Base-by-base conservation (phyloP, 768 basidiomycete species). In the Suillus bovinus region DNA sequence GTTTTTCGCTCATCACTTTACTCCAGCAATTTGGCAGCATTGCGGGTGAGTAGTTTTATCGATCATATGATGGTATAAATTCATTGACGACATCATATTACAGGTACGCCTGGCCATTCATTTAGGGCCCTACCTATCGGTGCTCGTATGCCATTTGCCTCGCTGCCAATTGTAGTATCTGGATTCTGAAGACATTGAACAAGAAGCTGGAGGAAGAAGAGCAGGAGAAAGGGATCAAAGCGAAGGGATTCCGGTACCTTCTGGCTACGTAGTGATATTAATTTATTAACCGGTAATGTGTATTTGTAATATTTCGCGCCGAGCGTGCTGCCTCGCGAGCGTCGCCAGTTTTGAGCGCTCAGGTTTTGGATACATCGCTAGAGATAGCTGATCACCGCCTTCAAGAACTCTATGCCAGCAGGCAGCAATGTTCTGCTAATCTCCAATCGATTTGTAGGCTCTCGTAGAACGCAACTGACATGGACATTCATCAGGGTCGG, bases 1-100 rank as follows among this genome's bases (percentile, higher is more conserved):
- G 87, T 20, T 78, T 96, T 49, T 91, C 93, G 1, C 75, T 91
- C 61, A 85, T 94, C 68, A 94, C 94, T 72, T 85, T 85, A 53
- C 85, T 92, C 71, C 89, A 89, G 29, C 89, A 93, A 69, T 78
- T 92, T 8, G 94, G 93, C 0, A 96, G 95, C 75, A 78, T 96
- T 50, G 77, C 86, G 55, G 94, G 79, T 94, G 78, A 78, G 86
- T 84, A 31, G 61, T 22, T 27, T 53, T 49, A 16, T 33, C 59
- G 59, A 20, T 58, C 42, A 24, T 13, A 34, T 27, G 33, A 14
- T 20, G 14, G 36, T 57, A 54, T 55, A 16, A 60, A 33, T 54
- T 16, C 11, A 31, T 60, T 31, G 13, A 34, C 29, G 22, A 16
- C 13, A 16, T n/a, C 38, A 24, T n/a, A 27, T 67, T 4, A 42